Conservation (phyloP, 805 yeast species). For the Saccharomycopsis sp. region DNA sequence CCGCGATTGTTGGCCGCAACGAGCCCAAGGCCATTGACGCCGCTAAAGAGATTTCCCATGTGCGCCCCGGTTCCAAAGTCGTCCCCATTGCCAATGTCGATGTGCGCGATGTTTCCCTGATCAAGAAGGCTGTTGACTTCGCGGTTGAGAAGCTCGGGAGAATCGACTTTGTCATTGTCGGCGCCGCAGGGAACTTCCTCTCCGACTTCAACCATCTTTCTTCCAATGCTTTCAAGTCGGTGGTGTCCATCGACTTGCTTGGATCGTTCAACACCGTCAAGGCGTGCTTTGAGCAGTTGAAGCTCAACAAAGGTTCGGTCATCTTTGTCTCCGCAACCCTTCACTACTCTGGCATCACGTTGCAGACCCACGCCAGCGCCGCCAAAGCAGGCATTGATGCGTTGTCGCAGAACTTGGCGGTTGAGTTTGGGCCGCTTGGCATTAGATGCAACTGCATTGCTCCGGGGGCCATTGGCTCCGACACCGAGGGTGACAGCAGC, state of each 20-base stretch:
- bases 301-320: slow-evolving; percentile 58
- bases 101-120: slow-evolving; percentile 59
- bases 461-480: slow-evolving; percentile 77
- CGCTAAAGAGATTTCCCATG: slow-evolving; percentile 52
- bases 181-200: slow-evolving; percentile 93
- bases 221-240: slow-evolving; percentile 82
- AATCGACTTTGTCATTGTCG: slow-evolving; percentile 83
- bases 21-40: slow-evolving; percentile 53
- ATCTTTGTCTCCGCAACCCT: slow-evolving; percentile 82
- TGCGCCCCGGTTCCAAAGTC: slow-evolving; percentile 57
- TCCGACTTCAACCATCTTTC: slow-evolving; percentile 71
- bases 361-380: slow-evolving; percentile 86
- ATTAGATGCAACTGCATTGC: slow-evolving; percentile 78
- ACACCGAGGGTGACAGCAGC: slow-evolving; percentile 55
- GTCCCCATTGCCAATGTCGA: slow-evolving; percentile 66
- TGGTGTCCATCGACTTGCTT: slow-evolving; percentile 73
- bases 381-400: slow-evolving; percentile 97
- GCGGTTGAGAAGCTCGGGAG: slow-evolving; percentile 65
- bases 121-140: slow-evolving; percentile 52
- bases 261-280: slow-evolving; percentile 88
- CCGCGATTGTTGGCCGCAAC: slow-evolving; percentile 78
- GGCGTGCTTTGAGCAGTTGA: slow-evolving; percentile 62
- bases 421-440: slow-evolving; percentile 87
- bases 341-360: slow-evolving; percentile 82
- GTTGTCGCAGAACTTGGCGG: slow-evolving; percentile 71